A percentile compares a stretch with the other conserved stretches of the same genome.
Evolutionary conservation across 805 yeast genomes (phyloP).

Genomic region (Candida suzukii): DNA sequence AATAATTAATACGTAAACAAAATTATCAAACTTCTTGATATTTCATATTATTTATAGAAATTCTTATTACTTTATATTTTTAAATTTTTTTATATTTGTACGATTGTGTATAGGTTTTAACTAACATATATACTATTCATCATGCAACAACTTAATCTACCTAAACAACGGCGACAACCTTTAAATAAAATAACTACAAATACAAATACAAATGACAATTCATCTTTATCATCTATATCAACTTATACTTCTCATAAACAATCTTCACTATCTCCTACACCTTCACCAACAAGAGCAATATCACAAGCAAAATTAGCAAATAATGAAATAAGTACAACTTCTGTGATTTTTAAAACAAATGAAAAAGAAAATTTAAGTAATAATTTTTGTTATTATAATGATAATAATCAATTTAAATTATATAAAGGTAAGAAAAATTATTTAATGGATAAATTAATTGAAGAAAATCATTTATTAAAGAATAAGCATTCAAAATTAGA

Average conservation of each 20-base stretch:
- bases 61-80: neutral
- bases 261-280: no score
- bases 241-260: no score
- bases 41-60: no score
- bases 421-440: neutral
- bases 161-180: neutral
- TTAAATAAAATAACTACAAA: neutral
- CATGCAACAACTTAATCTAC: neutral
- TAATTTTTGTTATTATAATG: neutral
- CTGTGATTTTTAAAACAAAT: neutral
- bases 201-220: no score
- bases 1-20: no score
- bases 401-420: neutral
- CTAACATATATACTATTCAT: no score
- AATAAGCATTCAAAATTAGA: conserved; percentile 32
- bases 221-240: no score
- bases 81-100: neutral
- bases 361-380: neutral
- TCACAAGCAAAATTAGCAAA: neutral
- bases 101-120: no score
- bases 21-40: no score
- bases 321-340: neutral
- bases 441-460: neutral
- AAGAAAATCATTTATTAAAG: neutral
- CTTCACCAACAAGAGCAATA: neutral